Base-by-base conservation (phyloP, 768 basidiomycete species). In the Sarcodon sp. region DNA sequence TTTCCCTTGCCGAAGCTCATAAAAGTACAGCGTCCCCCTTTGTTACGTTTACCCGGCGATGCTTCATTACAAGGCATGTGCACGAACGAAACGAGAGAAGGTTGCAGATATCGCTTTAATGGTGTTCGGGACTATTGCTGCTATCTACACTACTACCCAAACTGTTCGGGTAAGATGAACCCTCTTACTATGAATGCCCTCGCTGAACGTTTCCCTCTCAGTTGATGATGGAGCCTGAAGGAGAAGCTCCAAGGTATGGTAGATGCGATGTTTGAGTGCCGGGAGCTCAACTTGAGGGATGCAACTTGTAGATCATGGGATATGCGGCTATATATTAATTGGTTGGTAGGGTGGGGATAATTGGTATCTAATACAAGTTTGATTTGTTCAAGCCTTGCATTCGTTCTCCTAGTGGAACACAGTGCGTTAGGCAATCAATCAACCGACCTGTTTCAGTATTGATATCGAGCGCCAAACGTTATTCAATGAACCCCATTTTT, bases 31-130 rank as follows among this genome's bases (percentile, higher is more conserved):
- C 57, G 83, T 96, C 7, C 94, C 94, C 7, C 68, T 98, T 51
- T 94, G 91, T 63, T 93, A 88, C 61, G 80, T 93, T 44, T 97
- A 96, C 58, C 94, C 92, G 4, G 82, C 92, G 5, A 80, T 96
- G 83, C 64, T 96, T 51, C 92, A 94, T 60, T 86, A 89, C 67
- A 85, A 76, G 64, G 85, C 84, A n/a, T 80, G 81, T 55, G 83
- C 92, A 6, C 72, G 68, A 52, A 92, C 87, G 1, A 69, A 71
- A 50, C 74, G 58, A 54, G 69, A 82, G 63, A 88, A 83, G 60
- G 38, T 71, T 4, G 67, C 68, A 1, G 92, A 97, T 62, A 80
- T 83, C 39, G 65, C 72, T 27, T 66, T 97, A 57, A 77, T 90
- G 53, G 57, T 76, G 11, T 92, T 96, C 62, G 92, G 92, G 6